Conservation (phyloP, 805 yeast genomes). For the Torulaspora microellipsoides region DNA sequence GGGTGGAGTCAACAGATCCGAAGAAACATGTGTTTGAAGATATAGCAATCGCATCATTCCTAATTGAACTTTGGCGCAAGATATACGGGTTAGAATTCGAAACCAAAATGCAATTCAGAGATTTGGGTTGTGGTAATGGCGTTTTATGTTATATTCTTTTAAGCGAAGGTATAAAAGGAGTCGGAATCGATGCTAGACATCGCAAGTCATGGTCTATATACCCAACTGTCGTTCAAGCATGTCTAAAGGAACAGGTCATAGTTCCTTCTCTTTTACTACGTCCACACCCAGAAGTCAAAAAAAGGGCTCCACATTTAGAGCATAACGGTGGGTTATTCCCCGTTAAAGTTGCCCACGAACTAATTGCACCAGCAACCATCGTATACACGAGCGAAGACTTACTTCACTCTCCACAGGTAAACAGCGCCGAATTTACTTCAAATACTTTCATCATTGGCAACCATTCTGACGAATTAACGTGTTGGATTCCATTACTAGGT, state of each 20-base stretch:
- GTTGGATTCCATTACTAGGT: conserved; percentile 89
- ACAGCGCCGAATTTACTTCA: conserved; percentile 60
- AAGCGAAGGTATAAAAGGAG: conserved; percentile 75
- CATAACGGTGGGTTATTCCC: conserved; percentile 55
- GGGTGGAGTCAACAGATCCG: conserved; percentile 96
- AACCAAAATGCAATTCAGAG: conserved; percentile 59
- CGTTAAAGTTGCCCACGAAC: conserved; percentile 37
- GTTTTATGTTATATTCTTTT: conserved; percentile 68
- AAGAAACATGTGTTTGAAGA: conserved; percentile 95
- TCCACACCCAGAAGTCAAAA: conserved; percentile 60
- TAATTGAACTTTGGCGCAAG: conserved; percentile 77
- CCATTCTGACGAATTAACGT: conserved; percentile 91
- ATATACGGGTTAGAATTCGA: conserved; percentile 39
- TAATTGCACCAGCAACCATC: conserved; percentile 43
- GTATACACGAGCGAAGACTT: conserved; percentile 38
- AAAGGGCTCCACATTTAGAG: conserved; percentile 47
- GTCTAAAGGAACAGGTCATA: conserved; percentile 69
- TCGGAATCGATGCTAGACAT: conserved; percentile 84
- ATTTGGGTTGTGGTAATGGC: conserved; percentile 95
- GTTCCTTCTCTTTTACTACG: conserved; percentile 71
- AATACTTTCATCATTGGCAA: conserved; percentile 86
- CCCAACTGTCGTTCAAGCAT: conserved; percentile 56
- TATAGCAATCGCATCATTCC: conserved; percentile 89
- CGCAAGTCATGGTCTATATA: conserved; percentile 83
- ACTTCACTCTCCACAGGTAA: conserved; percentile 49